Base-by-base conservation (phyloP, 352 stramenopile genomes). In the Globisporangium uncinulatum region DNA sequence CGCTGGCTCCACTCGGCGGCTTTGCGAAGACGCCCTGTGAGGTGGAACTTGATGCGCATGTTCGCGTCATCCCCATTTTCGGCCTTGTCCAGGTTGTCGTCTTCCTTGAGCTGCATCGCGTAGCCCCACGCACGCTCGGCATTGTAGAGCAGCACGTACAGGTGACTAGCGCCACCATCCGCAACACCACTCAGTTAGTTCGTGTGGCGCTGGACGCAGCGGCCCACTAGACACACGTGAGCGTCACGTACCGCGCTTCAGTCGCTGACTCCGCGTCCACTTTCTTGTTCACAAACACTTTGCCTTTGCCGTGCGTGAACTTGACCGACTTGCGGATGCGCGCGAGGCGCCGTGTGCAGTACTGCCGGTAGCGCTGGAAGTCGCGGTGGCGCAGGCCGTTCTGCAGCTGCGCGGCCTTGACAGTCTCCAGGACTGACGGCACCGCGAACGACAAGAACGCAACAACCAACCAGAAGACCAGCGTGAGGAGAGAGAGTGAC, bases 331-430 rank as follows among this genome's bases (percentile, higher is more conserved):
- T 95, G 69, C 89, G 86, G 56, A 97, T 78, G 47, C 87, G 86
- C 31, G 83, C 84, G 59, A 97, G 68, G 17, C 87, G 83, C 15
- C 89, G 77, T 57, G 83, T 71, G 69, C 89, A 97, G 70, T 96
- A 96, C 75, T 96, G 84, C 29, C 87, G 83, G 67, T 97, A 97
- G 34, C 87, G 86, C 69, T 90, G 81, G 70, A 96, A 97, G 74
- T 97, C 87, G 57, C 86, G 85, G 63, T 96, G 83, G 52, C 86
- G 79, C 63, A 97, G 65, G 3, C 89, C 89, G 52, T 97, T 97
- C 68, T 94, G 82, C 62, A 95, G 63, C 68, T 97, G 89, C 66
- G 81, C 80, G 51, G 83, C 82, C 76, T 94, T 95, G 46, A 96
- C 82, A 3, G 83, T 90, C 79, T 97, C 86, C 52, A 94, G 54